Evolutionary conservation across 192 early-diverging fungal species (phyloP), one percentile per base, ranked within the genome.

Genomic region (Phlyctochytrium bullatum): DNA sequence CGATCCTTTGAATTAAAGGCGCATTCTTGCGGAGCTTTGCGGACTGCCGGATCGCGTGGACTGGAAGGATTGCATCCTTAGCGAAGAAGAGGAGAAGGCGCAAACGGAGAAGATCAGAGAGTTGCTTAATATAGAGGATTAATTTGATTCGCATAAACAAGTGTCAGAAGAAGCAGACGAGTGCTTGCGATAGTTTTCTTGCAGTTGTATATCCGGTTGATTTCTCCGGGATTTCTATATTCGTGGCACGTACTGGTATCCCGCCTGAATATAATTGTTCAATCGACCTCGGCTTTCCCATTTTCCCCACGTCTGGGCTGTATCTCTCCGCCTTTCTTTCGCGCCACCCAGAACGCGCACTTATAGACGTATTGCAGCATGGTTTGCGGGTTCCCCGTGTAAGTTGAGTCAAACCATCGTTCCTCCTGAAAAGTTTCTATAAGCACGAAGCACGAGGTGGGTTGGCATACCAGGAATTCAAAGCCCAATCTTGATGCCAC

Each of bases 281-380:
- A n/a, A n/a, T n/a, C n/a, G n/a, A n/a, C n/a, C n/a, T n/a, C n/a
- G n/a, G n/a, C n/a, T n/a, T n/a, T n/a, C n/a, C n/a, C n/a, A n/a
- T n/a, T n/a, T n/a, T n/a, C n/a, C n/a, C n/a, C n/a, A n/a, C n/a
- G n/a, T n/a, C n/a, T n/a, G n/a, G n/a, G n/a, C n/a, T n/a, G n/a
- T n/a, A n/a, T n/a, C n/a, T n/a, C n/a, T n/a, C n/a, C n/a, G n/a
- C n/a, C 6, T 47, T 47, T 47, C 61, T 89, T 89, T 29, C 78
- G 67, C 25, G 86, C 88, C 2, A 80, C 83, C 85, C 88, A 92
- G 62, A 84, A 89, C 12, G 82, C 83, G 61, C 85, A 87, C 4
- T 87, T 81, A 76, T 94, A 96, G 4, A 89, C 80, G 70, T 93
- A 77, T 36, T 88, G 83, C 2, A 96, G 75, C 94, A 96, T 96